Evolutionary conservation across 768 basidiomycete genomes (phyloP).

Genomic region (Filobasidium floriforme): DNA sequence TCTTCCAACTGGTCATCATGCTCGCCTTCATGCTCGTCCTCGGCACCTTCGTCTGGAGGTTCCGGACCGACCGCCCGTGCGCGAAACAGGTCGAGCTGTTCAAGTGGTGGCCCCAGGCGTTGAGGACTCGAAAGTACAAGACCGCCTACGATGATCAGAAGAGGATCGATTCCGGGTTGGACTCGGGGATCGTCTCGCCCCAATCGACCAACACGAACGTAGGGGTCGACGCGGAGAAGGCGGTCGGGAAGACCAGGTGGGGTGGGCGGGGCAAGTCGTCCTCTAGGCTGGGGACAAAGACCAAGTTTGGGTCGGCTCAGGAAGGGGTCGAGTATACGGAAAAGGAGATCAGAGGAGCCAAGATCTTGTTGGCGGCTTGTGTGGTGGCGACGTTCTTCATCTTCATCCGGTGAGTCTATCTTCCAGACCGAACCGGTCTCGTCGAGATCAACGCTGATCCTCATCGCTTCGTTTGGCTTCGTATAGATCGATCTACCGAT

Average conservation of each 20-base stretch:
- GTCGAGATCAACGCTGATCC: no score
- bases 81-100: slow-evolving; percentile 25
- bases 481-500: slow-evolving; percentile 50
- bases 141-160: neutral
- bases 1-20: slow-evolving; percentile 56
- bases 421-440: no score
- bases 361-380: slow-evolving; percentile 32
- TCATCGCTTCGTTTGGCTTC: no score
- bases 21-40: slow-evolving; percentile 48
- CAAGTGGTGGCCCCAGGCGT: slow-evolving; percentile 18
- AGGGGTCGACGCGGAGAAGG: neutral
- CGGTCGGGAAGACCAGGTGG: neutral
- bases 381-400: slow-evolving; percentile 46
- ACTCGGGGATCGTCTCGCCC: neutral
- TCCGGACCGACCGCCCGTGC: slow-evolving; percentile 33
- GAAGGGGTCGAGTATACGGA: neutral
- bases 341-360: slow-evolving; percentile 20
- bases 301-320: neutral
- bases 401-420: slow-evolving; percentile 49
- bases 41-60: slow-evolving; percentile 50
- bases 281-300: neutral
- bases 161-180: neutral
- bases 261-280: neutral
- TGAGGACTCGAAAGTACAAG: slow-evolving; percentile 5
- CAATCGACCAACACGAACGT: neutral